Evolutionary conservation across 352 stramenopile species (phyloP).

Genomic region (Pythium phragmitis): DNA sequence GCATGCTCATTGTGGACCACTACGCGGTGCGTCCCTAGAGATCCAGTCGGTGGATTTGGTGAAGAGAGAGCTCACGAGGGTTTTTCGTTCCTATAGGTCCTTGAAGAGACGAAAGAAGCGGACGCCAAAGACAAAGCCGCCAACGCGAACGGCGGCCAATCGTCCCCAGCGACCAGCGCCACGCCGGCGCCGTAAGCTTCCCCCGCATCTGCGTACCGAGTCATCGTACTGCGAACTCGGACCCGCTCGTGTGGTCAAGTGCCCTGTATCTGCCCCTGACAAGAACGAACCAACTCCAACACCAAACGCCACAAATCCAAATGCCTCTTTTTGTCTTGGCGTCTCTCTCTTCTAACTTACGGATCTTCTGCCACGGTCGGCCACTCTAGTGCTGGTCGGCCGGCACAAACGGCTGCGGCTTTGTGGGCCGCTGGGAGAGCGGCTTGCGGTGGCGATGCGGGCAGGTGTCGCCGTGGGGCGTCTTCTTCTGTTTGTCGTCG

Average conservation of each 20-base stretch:
- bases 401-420: constrained; percentile 21
- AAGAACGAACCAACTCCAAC: not conserved
- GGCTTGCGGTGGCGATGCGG: constrained; percentile 29
- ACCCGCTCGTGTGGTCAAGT: too few relatives aligned
- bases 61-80: not conserved
- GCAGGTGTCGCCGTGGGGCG: constrained; percentile 19
- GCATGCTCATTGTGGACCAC: constrained; percentile 85
- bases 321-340: not conserved
- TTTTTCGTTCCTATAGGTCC: constrained; percentile 15
- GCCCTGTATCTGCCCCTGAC: not conserved
- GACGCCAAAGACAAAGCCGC: constrained; percentile 14
- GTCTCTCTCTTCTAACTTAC: not conserved
- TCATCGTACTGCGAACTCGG: too few relatives aligned
- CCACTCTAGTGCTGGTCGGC: not conserved
- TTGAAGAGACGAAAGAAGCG: constrained; percentile 35
- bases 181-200: not conserved
- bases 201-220: too few relatives aligned
- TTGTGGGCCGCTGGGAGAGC: constrained; percentile 27
- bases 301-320: constrained; percentile 2
- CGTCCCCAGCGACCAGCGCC: not conserved
- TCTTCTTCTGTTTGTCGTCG: constrained; percentile 24
- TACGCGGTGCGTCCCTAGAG: constrained; percentile 21
- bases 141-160: not conserved
- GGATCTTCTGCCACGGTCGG: not conserved
- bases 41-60: not conserved